Percentiles rank a stretch among this genome's conserved stretches.
These are phyloP conservation scores for Leishmania arabica DNA, from an alignment of 208 protist species.

Conservation along the genomic window DNA sequence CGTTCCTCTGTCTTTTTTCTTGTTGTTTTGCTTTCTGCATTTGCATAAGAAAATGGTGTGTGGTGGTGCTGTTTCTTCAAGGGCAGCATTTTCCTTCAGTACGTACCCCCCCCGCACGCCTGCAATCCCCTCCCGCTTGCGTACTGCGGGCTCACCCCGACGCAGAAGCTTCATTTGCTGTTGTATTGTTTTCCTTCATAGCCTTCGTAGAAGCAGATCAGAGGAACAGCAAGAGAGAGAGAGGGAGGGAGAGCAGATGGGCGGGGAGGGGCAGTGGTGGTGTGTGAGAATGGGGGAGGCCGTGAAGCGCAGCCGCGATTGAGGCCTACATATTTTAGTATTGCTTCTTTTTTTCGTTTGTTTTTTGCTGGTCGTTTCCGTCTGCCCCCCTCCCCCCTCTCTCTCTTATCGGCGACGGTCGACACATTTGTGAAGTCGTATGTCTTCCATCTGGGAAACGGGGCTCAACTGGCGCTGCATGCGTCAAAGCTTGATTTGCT, in stretches of 20 bases:
- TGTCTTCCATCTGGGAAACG: neutral
- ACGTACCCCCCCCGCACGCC: neutral
- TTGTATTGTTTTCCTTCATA: neutral
- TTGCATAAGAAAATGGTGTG: neutral
- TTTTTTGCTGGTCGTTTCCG: slow-evolving; percentile 3
- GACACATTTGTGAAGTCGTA: neutral
- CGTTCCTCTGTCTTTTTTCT: neutral
- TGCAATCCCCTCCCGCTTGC: neutral
- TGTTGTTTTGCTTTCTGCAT: neutral
- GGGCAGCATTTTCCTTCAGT: neutral
- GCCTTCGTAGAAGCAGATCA: neutral
- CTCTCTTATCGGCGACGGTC: neutral
- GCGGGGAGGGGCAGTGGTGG: neutral
- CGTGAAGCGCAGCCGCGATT: neutral
- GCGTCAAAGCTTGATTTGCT: neutral
- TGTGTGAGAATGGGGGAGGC: neutral
- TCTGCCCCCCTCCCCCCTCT: neutral
- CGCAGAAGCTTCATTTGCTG: neutral
- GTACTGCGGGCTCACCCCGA: neutral
- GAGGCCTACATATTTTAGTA: neutral
- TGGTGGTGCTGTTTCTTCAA: neutral
- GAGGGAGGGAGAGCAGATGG: neutral
- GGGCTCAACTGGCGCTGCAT: neutral
- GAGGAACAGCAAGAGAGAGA: neutral
- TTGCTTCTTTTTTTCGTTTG: neutral